Evolutionary conservation across 176 grass and related monocot genomes (phyloP).

Genomic region (Oryza meridionalis): DNA sequence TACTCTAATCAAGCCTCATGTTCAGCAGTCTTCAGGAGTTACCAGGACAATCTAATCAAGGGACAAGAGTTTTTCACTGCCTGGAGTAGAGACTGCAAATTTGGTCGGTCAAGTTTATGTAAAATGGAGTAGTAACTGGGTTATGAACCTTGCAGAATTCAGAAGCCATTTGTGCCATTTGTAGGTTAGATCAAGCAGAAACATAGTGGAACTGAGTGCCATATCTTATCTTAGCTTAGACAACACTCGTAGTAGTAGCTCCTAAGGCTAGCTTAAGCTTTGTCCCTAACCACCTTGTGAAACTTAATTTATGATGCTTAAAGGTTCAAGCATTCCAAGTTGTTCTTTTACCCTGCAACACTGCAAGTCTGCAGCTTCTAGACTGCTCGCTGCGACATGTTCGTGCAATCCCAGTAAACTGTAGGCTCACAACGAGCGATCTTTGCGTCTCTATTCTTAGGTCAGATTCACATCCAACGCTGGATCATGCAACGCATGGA

Average conservation of each 20-base stretch:
- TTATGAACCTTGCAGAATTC: background rate
- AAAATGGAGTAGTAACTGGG: background rate
- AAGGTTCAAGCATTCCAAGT: background rate
- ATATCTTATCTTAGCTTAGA: background rate
- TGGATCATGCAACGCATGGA: background rate
- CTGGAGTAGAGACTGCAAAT: background rate
- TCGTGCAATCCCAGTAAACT: background rate
- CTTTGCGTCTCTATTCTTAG: background rate
- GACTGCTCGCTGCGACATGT: constrained; percentile 2
- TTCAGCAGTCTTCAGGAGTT: constrained; percentile 6
- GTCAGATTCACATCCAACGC: background rate
- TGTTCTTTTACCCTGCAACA: background rate
- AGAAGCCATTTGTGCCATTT: background rate
- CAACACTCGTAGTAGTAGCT: background rate
- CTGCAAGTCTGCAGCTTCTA: background rate
- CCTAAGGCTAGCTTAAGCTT: background rate
- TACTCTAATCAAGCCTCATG: constrained; percentile 15
- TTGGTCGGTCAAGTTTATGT: background rate
- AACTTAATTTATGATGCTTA: background rate
- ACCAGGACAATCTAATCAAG: background rate
- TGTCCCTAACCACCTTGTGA: background rate
- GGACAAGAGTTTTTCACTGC: background rate
- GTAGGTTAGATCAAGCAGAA: background rate
- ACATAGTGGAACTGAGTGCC: background rate
- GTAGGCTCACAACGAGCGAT: background rate